Base-by-base conservation (phyloP, 148 eudicot species). In the Heliosperma pusillum region DNA sequence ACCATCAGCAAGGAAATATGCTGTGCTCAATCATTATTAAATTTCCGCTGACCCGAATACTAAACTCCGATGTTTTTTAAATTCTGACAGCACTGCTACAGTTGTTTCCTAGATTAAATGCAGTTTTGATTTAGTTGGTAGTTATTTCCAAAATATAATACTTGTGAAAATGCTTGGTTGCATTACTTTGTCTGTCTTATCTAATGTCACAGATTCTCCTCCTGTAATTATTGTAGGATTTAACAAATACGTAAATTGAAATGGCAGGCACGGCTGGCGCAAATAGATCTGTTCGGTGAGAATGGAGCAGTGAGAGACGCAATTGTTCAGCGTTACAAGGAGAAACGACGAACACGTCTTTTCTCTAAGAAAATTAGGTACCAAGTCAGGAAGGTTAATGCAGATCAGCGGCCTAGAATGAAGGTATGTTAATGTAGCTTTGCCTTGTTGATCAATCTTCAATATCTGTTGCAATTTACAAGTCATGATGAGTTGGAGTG, bases 311-410 rank as follows among this genome's bases (percentile, higher is more conserved):
- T 87, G 62, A 86, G 97, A 74, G 97, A 93, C 82, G 97, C 95
- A 7, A 87, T 97, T 25, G 97, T 91, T 76, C 80, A 79, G 71
- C 91, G 97, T 11, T 93, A 93, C 81, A 93, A 91, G 79, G 97
- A 93, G 77, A 91, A 93, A 76, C 82, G 95, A 11, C 89, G 92
- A n/a, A 88, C 83, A 0, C 86, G 98, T 10, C 91, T 93, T 45
- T 88, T 89, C 75, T 89, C 97, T 17, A 93, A 88, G 84, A 93
- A 93, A 81, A 91, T 93, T 64, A 86, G 95, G 62, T 93, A 89
- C 71, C 95, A 93, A 59, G 98, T 91, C 30, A 77, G 97, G 30
- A 93, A 91, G 87, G 91, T 93, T 71, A 89, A 91, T 59, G 97
- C 97, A 26, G 97, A 93, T 87, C 87, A 82, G 76, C 84, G 97